A percentile compares a stretch with the other conserved stretches of the same genome.
Conservation (phyloP, 345 rosid species). For the Populus pruinosa region DNA sequence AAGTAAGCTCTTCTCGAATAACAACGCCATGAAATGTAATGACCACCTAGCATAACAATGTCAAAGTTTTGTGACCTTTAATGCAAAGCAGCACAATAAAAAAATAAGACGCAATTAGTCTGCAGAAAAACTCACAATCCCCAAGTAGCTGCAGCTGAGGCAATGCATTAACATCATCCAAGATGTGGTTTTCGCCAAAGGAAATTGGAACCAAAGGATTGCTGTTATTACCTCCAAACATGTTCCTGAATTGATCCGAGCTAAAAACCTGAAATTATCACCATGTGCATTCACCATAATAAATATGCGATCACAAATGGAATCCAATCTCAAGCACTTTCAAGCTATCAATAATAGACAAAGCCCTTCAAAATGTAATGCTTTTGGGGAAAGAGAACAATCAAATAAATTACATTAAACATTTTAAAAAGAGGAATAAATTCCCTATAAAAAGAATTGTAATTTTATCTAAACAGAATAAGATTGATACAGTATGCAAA, state of each 20-base stretch:
- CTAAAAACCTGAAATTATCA: not conserved
- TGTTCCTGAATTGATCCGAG: slow-evolving; percentile 31
- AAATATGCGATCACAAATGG: not conserved
- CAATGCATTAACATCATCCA: slow-evolving; percentile 43
- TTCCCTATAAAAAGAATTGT: not conserved
- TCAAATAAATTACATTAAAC: not conserved
- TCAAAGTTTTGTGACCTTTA: not conserved
- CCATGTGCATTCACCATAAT: not conserved
- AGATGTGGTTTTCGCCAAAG: slow-evolving; percentile 47
- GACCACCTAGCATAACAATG: not conserved
- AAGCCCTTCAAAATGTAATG: not conserved
- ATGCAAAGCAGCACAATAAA: not conserved
- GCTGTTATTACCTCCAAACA: slow-evolving; percentile 64
- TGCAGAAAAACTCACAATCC: slow-evolving; percentile 39
- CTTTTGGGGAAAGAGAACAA: not conserved
- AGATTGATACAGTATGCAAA: no score
- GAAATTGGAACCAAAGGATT: slow-evolving; percentile 46
- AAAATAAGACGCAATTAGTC: not conserved
- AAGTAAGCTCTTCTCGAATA: not conserved
- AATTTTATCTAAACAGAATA: no score
- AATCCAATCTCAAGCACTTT: not conserved
- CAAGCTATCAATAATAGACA: not conserved
- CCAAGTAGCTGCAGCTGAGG: slow-evolving; percentile 60
- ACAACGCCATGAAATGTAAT: not conserved
- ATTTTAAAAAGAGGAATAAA: not conserved